These are phyloP conservation scores for Populus davidiana DNA, from an alignment of 345 rosid genomes.

Conservation along the genomic window DNA sequence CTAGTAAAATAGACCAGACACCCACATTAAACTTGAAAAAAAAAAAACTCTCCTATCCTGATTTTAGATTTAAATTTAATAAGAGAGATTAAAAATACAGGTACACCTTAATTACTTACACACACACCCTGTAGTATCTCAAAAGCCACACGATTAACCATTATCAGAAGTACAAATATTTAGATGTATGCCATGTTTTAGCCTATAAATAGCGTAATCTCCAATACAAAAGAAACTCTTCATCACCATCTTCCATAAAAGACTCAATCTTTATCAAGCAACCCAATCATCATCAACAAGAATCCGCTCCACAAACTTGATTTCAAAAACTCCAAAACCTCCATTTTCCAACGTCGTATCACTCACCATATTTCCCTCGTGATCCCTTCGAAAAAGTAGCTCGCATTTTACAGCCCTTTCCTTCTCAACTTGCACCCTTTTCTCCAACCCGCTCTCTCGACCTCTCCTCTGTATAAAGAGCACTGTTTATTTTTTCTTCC, in stretches of 20 bases:
- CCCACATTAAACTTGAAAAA: too few species aligned
- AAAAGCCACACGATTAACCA: neutral
- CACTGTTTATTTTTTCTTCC: neutral
- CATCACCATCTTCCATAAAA: neutral
- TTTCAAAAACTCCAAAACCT: neutral
- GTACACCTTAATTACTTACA: too few species aligned
- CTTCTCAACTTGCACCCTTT: neutral
- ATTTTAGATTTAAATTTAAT: too few species aligned
- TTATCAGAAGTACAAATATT: too few species aligned
- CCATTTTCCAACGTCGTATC: neutral
- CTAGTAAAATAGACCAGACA: too few species aligned
- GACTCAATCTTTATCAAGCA: too few species aligned
- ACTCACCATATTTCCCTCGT: neutral
- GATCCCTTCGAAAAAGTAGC: neutral
- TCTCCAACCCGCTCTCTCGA: neutral
- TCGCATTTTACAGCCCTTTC: neutral
- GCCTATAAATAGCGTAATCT: neutral
- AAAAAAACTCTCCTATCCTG: too few species aligned
- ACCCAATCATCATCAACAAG: neutral
- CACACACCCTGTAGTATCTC: too few species aligned
- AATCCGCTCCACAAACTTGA: neutral
- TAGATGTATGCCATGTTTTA: neutral
- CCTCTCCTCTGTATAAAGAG: neutral
- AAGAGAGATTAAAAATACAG: too few species aligned
- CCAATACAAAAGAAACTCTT: neutral